Percentiles rank a stretch among this genome's conserved stretches.
Evolutionary conservation across 306 rosid species (phyloP).

Genomic region (Vicia villosa): DNA sequence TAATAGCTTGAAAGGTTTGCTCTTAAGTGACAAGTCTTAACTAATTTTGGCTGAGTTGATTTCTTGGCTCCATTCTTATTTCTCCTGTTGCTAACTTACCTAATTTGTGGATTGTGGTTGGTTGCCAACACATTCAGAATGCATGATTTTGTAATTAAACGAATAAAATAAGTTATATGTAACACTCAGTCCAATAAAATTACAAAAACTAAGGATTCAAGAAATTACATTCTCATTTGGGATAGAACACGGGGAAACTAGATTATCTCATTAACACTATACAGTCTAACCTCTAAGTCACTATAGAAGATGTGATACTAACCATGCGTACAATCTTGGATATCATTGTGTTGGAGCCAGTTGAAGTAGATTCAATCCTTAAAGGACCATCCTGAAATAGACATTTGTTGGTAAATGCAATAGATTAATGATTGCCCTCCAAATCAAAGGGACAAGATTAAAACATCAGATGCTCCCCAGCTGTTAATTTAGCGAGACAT

Average conservation of each 20-base stretch:
- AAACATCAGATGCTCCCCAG: conserved; percentile 6
- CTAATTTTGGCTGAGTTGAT: neutral
- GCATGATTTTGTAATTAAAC: neutral
- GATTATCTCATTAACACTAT: conserved; percentile 19
- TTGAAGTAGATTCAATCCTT: conserved; percentile 92
- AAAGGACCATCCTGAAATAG: conserved; percentile 94
- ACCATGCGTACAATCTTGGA: conserved; percentile 96
- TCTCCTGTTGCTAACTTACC: neutral
- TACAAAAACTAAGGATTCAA: conserved; percentile 23
- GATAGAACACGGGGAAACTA: neutral
- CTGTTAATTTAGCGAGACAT: conserved; percentile 26
- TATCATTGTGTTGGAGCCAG: conserved; percentile 89
- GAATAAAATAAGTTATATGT: conserved; percentile 25
- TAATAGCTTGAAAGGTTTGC: neutral
- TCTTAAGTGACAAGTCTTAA: neutral
- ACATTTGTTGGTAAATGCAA: conserved; percentile 35
- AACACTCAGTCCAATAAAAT: conserved; percentile 18
- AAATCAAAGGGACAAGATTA: conserved; percentile 25
- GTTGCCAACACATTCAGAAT: neutral
- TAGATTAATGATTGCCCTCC: conserved; percentile 29
- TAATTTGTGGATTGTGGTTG: neutral
- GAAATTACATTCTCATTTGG: conserved; percentile 12
- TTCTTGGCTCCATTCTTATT: neutral
- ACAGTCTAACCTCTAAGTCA: conserved; percentile 20
- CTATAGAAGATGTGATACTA: conserved; percentile 38